Evolutionary conservation across 2,329 filamentous ascomycete genomes (phyloP).

Genomic region (Talaromyces verruculosus): DNA sequence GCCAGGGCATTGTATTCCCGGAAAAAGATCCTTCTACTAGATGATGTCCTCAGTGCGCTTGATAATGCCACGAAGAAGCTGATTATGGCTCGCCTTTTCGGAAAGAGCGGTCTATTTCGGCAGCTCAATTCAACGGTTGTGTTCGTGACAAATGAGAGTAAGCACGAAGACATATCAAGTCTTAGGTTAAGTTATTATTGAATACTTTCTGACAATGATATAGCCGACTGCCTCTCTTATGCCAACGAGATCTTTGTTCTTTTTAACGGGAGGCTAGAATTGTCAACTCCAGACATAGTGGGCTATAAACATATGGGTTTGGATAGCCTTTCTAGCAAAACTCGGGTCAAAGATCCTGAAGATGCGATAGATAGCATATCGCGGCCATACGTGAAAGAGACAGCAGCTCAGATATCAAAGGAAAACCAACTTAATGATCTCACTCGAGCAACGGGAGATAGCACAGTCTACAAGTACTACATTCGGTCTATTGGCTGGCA

Average conservation of each 20-base stretch:
- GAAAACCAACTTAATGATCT: conserved; percentile 28
- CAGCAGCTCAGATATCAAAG: conserved; percentile 24
- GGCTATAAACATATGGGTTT: background rate
- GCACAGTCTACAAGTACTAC: conserved; percentile 45
- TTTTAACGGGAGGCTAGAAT: conserved; percentile 38
- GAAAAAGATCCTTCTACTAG: conserved; percentile 15
- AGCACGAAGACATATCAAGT: background rate
- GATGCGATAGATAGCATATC: background rate
- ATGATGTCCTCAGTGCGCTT: conserved; percentile 21
- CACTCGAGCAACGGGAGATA: conserved; percentile 36
- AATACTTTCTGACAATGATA: background rate
- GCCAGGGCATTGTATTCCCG: conserved; percentile 53
- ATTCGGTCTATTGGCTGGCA: conserved; percentile 40
- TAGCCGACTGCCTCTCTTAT: conserved; percentile 41
- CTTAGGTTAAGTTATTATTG: background rate
- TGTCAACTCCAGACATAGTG: conserved; percentile 29
- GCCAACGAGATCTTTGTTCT: conserved; percentile 46
- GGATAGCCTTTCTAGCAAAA: background rate
- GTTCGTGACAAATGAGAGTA: conserved; percentile 17
- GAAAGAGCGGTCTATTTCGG: conserved; percentile 16
- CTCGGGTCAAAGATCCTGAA: conserved; percentile 17
- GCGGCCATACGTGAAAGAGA: conserved; percentile 12
- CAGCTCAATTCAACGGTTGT: conserved; percentile 17
- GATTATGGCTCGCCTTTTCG: conserved; percentile 16
- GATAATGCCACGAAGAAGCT: conserved; percentile 16